phyloP scores from a whole-genome alignment of 1,284 basidiomycete genomes.

The Microbotryum saponariae region DNA sequence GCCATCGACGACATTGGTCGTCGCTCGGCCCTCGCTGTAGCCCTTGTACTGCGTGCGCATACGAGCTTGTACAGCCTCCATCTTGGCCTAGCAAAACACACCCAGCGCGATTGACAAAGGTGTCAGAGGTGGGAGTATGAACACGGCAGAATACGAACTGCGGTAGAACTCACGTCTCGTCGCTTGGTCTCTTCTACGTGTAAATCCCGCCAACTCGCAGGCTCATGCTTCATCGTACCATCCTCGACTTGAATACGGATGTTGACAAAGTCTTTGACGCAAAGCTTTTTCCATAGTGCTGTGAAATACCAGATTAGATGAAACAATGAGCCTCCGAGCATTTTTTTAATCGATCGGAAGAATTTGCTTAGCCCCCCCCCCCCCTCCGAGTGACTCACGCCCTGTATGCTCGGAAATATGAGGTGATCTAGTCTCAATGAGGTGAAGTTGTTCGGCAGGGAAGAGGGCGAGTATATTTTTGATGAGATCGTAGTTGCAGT shows the following conservation, averaged over 20 bases:
- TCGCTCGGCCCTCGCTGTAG: slow-evolving; percentile 6
- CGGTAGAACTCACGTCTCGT: slow-evolving; percentile 12
- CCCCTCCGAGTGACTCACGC: neutral
- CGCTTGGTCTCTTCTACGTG: slow-evolving; percentile 15
- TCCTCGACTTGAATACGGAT: slow-evolving; percentile 27
- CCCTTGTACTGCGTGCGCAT: slow-evolving; percentile 15
- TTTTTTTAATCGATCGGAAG: too few relatives aligned
- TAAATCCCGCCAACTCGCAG: slow-evolving; percentile 10
- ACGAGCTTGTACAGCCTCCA: slow-evolving; percentile 8
- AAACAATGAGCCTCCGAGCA: neutral
- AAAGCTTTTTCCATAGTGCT: slow-evolving; percentile 23
- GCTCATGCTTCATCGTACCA: slow-evolving; percentile 4
- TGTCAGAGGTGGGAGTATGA: neutral
- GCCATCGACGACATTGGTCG: slow-evolving; percentile 14
- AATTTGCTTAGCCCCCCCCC: too few relatives aligned
- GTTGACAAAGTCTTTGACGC: slow-evolving; percentile 22
- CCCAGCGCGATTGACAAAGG: neutral
- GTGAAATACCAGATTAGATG: neutral
- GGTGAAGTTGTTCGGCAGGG: slow-evolving; percentile 13
- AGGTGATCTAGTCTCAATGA: slow-evolving; percentile 19
- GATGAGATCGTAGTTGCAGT: slow-evolving; percentile 12
- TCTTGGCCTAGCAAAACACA: slow-evolving; percentile 8
- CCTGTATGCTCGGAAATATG: slow-evolving; percentile 9
- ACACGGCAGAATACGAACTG: too few relatives aligned
- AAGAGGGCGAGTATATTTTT: neutral